Percentiles rank a stretch among this genome's conserved stretches.
Conservation (phyloP, 2,329 filamentous ascomycete genomes). For the Pseudogymnoascus sp. region DNA sequence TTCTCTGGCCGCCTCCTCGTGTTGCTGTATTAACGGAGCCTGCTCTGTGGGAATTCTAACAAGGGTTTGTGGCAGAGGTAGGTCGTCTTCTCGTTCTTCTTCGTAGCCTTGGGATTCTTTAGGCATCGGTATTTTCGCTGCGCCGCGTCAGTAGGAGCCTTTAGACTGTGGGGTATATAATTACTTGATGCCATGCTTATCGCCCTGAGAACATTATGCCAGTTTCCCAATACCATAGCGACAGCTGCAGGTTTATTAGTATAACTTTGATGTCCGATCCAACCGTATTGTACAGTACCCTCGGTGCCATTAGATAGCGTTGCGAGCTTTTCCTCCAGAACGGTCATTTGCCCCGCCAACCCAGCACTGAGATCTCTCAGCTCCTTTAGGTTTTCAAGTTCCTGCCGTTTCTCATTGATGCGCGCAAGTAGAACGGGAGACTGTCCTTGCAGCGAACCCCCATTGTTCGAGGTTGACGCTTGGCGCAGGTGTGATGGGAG, state of each 20-base stretch:
- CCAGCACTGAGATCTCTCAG: slow-evolving; percentile 71
- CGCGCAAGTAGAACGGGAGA: slow-evolving; percentile 64
- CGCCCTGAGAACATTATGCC: slow-evolving; percentile 77
- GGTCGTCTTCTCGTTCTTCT: slow-evolving; percentile 30
- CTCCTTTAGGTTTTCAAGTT: slow-evolving; percentile 71
- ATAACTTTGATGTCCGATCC: slow-evolving; percentile 8
- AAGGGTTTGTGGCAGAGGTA: slow-evolving; percentile 68
- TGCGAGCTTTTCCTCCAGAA: slow-evolving; percentile 66
- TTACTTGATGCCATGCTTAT: slow-evolving; percentile 81
- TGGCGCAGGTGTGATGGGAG: slow-evolving; percentile 62
- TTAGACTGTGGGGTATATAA: slow-evolving; percentile 24
- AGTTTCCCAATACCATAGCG: slow-evolving; percentile 76
- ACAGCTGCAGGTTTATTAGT: slow-evolving; percentile 48
- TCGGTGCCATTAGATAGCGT: slow-evolving; percentile 77
- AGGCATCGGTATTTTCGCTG: slow-evolving; percentile 63
- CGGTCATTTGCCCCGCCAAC: slow-evolving; percentile 74
- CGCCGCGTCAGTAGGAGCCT: slow-evolving; percentile 14
- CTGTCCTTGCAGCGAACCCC: slow-evolving; percentile 43
- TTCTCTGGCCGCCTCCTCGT: slow-evolving; percentile 38
- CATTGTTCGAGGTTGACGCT: slow-evolving; percentile 43
- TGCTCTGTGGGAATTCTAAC: slow-evolving; percentile 81
- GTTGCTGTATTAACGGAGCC: slow-evolving; percentile 54
- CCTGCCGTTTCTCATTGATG: slow-evolving; percentile 78
- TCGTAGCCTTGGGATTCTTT: slow-evolving; percentile 35
- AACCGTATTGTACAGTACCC: slow-evolving; percentile 38